Base-by-base conservation (phyloP, 202 grass and related monocot genomes). In the Musa balbisiana region DNA sequence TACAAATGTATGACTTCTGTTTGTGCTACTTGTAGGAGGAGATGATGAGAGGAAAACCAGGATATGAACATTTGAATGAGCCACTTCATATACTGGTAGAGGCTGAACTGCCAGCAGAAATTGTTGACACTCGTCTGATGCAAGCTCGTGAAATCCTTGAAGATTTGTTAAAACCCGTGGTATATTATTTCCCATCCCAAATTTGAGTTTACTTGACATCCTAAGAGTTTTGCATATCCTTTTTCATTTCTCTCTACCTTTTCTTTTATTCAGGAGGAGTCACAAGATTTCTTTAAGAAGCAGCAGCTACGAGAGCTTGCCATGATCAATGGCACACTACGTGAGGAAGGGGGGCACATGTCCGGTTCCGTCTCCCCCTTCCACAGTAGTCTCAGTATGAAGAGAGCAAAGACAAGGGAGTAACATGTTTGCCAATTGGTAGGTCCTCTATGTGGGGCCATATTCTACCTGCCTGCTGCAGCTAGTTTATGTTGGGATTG, bases 221-320 rank as follows among this genome's bases (percentile, higher is more conserved):
- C 25, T 11, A 51, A 60, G 25, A 6, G 33, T 43, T 43, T 43
- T 1, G 33, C 33, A 43, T 43, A 43, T 8, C 33, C 33, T 43
- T 43, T 43, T 23, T 78, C 8, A 16, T n/a, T 3, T 16, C 9
- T 17, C n/a, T 66, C 33, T 68, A 52, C 16, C 17, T 24, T 62
- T 4, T 14, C 33, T 6, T 25, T 24, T 62, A 23, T 11, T 4
- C 23, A 85, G 84, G 79, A 85, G 53, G 79, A 85, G 54, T 85
- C 84, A n/a, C 63, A 68, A 23, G 84, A 85, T 70, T 82, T 85
- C 60, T 76, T 85, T 60, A 85, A 85, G 74, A 81, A 81, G 79
- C 84, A 85, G 62, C 84, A 85, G 69, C 74, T 85, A n/a, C 62
- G 79, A 8, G 84, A 85, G 69, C 84, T 81, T 73, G 83, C 79